A percentile compares a stretch with the other conserved stretches of the same genome.
Evolutionary conservation across 208 protist genomes (phyloP).

Genomic region (Trypanosoma cruzi): DNA sequence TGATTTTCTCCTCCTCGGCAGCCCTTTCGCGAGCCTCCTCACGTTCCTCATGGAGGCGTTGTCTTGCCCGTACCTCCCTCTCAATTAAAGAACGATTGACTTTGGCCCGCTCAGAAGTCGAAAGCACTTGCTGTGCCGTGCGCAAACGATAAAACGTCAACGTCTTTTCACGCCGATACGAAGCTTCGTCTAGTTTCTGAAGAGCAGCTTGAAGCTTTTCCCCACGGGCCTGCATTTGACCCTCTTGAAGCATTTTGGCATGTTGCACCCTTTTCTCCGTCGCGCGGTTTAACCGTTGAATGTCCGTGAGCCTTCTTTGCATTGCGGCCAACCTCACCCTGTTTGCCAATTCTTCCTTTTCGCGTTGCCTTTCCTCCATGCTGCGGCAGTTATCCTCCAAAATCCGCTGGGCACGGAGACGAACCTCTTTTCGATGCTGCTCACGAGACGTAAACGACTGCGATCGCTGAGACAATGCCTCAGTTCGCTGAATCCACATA

Average conservation of each 20-base stretch:
- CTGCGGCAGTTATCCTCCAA: slow-evolving; percentile 3
- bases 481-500: not conserved
- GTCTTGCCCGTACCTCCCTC: not conserved
- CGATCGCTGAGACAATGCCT: not conserved
- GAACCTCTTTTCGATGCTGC: slow-evolving; percentile 3
- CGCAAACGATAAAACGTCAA: slow-evolving; percentile 3
- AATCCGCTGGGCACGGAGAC: slow-evolving; percentile 8
- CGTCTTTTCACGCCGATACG: slow-evolving; percentile 5
- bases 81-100: slow-evolving; percentile 11
- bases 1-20: slow-evolving; percentile 10
- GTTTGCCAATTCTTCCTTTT: slow-evolving; percentile 9
- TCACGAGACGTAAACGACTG: not conserved
- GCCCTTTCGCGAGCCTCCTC: slow-evolving; percentile 6
- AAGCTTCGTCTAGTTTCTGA: slow-evolving; percentile 7
- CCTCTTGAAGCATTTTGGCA: not conserved
- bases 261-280: slow-evolving; percentile 11
- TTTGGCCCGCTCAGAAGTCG: not conserved
- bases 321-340: not conserved
- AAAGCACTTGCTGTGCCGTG: not conserved
- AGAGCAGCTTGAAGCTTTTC: not conserved
- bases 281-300: slow-evolving; percentile 4
- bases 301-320: not conserved
- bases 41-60: not conserved
- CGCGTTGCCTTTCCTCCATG: slow-evolving; percentile 5
- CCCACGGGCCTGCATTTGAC: not conserved